Conservation (phyloP, 2,329 filamentous ascomycete genomes). For the Trichophaea hybrida region DNA sequence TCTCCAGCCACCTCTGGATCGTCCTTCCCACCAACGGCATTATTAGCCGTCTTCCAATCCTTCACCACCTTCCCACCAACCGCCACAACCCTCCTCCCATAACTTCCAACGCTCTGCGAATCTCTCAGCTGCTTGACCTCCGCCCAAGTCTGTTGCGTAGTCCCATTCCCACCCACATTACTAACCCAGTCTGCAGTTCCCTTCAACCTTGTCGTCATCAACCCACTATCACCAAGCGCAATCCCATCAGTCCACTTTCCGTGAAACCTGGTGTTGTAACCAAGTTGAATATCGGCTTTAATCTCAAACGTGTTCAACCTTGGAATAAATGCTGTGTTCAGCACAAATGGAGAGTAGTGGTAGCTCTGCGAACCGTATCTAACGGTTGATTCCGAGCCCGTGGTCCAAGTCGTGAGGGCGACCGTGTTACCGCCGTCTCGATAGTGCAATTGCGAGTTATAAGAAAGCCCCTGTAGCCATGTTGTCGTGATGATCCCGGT, state of each 20-base stretch:
- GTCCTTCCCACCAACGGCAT: neutral
- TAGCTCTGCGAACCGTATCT: slow-evolving; percentile 12
- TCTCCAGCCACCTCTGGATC: neutral
- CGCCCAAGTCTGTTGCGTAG: slow-evolving; percentile 6
- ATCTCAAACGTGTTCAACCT: neutral
- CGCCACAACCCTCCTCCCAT: slow-evolving; percentile 10
- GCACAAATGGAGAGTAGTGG: slow-evolving; percentile 2
- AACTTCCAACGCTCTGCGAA: slow-evolving; percentile 11
- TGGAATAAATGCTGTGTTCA: slow-evolving; percentile 3
- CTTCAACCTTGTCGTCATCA: slow-evolving; percentile 5
- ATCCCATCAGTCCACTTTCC: neutral
- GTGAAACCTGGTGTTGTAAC: neutral
- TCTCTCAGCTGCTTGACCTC: slow-evolving; percentile 4
- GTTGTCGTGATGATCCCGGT: slow-evolving; percentile 32
- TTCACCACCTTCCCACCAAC: slow-evolving; percentile 2
- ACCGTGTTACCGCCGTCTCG: slow-evolving; percentile 43
- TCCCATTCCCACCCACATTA: neutral
- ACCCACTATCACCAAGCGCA: neutral
- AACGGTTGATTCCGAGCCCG: slow-evolving; percentile 35
- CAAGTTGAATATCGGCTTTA: neutral
- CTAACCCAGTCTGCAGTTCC: slow-evolving; percentile 9
- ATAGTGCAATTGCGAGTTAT: slow-evolving; percentile 42
- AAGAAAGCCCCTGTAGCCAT: slow-evolving; percentile 48
- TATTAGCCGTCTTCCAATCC: slow-evolving; percentile 11
- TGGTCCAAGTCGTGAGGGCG: slow-evolving; percentile 38